Base-by-base conservation (phyloP, 345 rosid species). In the Diplotaxis tenuifolia region DNA sequence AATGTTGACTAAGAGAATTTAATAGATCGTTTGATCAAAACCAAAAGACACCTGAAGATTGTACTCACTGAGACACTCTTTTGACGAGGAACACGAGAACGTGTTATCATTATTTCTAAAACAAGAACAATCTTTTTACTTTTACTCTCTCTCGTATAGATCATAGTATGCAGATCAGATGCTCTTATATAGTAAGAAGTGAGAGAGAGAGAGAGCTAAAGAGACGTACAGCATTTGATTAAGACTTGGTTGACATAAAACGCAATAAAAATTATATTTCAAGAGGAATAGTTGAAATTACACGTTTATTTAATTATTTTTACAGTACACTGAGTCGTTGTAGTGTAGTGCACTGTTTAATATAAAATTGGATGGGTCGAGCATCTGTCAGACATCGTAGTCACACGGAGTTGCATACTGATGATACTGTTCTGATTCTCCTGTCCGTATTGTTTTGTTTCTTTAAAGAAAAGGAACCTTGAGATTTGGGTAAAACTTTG, bases 1-100 rank as follows among this genome's bases (percentile, higher is more conserved):
- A 12, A 29, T 23, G 23, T 63, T 29, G 18, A 11, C 28, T 76
- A 70, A 12, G 65, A 63, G 66, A 76, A 76, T 14, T 63, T 16
- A 23, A 45, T 76, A 56, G 79, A 76, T 58, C 79, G 74, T 47
- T 6, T 76, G 53, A 76, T 70, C 79, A 76, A 63, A 63, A 76
- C 79, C 36, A 76, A 40, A 42, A 76, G 79, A 62, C 75, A 76
- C 66, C 16, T 76, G 42, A 76, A 76, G 55, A 76, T 31, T 56
- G 52, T 70, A 19, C 79, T 55, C 66, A 76, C 75, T 31, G 79
- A 76, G 29, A 76, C 65, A 76, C 71, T 76, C 65, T 62, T 70
- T 22, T 45, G 31, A 63, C 71, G 66, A 31, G 53, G 65, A 76
- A 69, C 64, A 75, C 70, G 71, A 50, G 68, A 60, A 25, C 18